Conservation (phyloP, 495 filamentous ascomycete genomes). For the Penicillium parvum region DNA sequence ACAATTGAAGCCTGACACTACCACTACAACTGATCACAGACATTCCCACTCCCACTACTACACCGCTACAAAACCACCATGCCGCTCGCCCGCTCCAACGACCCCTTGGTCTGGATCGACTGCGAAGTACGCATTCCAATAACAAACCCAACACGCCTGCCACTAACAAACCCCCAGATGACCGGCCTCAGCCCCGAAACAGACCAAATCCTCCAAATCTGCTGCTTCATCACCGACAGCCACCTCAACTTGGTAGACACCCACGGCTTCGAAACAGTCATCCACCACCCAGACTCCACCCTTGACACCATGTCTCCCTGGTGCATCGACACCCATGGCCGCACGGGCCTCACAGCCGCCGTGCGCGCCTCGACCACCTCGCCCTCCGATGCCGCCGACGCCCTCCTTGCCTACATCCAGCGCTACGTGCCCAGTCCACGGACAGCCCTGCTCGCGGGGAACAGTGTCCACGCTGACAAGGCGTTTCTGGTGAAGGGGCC, state of each 20-base stretch:
- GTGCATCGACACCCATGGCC: constrained; percentile 60
- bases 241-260: constrained; percentile 72
- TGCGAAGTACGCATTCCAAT: constrained; percentile 60
- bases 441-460: constrained; percentile 76
- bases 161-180: constrained; percentile 59
- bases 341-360: constrained; percentile 73
- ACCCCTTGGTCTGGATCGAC: constrained; percentile 81
- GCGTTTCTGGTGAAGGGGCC: constrained; percentile 73
- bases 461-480: constrained; percentile 85
- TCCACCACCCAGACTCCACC: constrained; percentile 66
- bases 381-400: constrained; percentile 64
- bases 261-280: constrained; percentile 71
- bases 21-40: neutral
- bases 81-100: constrained; percentile 46
- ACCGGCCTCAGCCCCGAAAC: constrained; percentile 76
- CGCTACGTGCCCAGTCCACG: constrained; percentile 59
- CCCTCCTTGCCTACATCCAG: constrained; percentile 73
- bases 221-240: constrained; percentile 84
- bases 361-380: constrained; percentile 71
- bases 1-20: too few species aligned
- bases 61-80: constrained; percentile 23
- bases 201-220: constrained; percentile 88
- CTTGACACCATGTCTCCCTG: constrained; percentile 75
- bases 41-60: neutral
- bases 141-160: constrained; percentile 5